A percentile compares a stretch with the other conserved stretches of the same genome.
Conservation (phyloP, 1,284 basidiomycete genomes). For the Pascua guehoae region DNA sequence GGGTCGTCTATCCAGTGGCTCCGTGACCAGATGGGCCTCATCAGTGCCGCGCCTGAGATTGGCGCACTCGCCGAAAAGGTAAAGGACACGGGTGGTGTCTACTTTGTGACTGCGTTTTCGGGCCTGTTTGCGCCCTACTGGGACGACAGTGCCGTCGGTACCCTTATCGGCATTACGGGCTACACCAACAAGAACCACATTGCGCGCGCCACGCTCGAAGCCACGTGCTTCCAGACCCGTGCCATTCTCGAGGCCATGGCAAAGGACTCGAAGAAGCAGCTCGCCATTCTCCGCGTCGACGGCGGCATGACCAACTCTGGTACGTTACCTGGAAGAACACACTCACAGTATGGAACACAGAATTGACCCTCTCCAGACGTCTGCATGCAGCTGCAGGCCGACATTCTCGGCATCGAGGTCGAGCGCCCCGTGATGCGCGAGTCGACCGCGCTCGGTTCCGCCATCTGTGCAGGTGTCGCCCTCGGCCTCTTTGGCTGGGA, state of each 20-base stretch:
- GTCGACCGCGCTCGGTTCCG: conserved; percentile 90
- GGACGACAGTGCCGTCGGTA: conserved; percentile 43
- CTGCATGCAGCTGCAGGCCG: conserved; percentile 87
- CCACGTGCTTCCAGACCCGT: conserved; percentile 70
- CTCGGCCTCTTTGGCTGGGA: conserved; percentile 93
- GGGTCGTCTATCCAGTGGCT: conserved; percentile 95
- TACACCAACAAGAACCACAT: conserved; percentile 93
- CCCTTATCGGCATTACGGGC: conserved; percentile 62
- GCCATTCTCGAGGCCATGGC: conserved; percentile 90
- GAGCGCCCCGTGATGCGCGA: conserved; percentile 94
- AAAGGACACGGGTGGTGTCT: conserved; percentile 79
- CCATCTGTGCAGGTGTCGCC: conserved; percentile 87
- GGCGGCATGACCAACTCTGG: conserved; percentile 82
- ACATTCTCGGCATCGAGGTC: conserved; percentile 89
- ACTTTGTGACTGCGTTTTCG: conserved; percentile 94
- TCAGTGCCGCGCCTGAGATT: conserved; percentile 76
- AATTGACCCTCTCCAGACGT: conserved; percentile 36
- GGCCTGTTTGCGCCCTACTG: conserved; percentile 75
- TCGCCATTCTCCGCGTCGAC: conserved; percentile 84
- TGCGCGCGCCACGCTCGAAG: conserved; percentile 88
- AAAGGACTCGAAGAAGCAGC: conserved; percentile 49
- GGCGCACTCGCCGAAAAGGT: conserved; percentile 78
- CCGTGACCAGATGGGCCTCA: conserved; percentile 82
- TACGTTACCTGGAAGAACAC: not conserved
- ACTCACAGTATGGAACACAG: not conserved